These are phyloP conservation scores for Boletus tomentosulus DNA, from an alignment of 768 basidiomycete genomes.

Conservation along the genomic window DNA sequence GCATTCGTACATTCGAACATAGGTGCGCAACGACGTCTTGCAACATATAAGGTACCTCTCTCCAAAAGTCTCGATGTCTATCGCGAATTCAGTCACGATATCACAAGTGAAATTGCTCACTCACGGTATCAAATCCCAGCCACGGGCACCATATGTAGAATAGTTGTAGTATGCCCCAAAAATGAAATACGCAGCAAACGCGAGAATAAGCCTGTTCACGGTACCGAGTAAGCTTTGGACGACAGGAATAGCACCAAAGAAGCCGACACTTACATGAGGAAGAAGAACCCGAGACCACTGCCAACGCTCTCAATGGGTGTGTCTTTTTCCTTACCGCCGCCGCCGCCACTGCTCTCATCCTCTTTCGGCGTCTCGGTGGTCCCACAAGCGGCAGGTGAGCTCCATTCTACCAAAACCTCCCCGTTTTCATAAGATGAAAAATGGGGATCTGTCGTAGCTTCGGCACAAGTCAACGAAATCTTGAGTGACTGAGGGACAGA, in stretches of 20 bases:
- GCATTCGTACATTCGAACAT: slow-evolving; percentile 67
- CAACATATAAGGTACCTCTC: slow-evolving; percentile 84
- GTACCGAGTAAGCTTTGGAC: slow-evolving; percentile 31
- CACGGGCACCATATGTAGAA: slow-evolving; percentile 79
- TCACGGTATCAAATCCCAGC: slow-evolving; percentile 80
- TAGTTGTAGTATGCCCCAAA: slow-evolving; percentile 88
- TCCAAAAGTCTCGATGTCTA: slow-evolving; percentile 88
- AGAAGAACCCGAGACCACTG: slow-evolving; percentile 85
- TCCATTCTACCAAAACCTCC: slow-evolving; percentile 58
- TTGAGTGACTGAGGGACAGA: slow-evolving; percentile 53
- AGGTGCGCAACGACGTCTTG: slow-evolving; percentile 74
- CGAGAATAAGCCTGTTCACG: slow-evolving; percentile 46
- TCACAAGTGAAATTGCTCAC: slow-evolving; percentile 30
- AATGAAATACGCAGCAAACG: slow-evolving; percentile 65
- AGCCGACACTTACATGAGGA: slow-evolving; percentile 63
- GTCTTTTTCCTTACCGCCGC: slow-evolving; percentile 17
- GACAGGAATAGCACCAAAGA: slow-evolving; percentile 1
- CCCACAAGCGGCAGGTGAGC: slow-evolving; percentile 54
- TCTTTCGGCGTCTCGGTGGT: slow-evolving; percentile 24
- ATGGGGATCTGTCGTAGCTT: slow-evolving; percentile 40
- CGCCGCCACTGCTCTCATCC: slow-evolving; percentile 21
- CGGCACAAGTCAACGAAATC: slow-evolving; percentile 57
- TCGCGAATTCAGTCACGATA: background rate
- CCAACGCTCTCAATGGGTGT: slow-evolving; percentile 45
- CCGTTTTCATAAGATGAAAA: slow-evolving; percentile 61